Evolutionary conservation across 768 basidiomycete genomes (phyloP), one percentile per base, ranked within the genome.

Genomic region (Suillus subalutaceus): DNA sequence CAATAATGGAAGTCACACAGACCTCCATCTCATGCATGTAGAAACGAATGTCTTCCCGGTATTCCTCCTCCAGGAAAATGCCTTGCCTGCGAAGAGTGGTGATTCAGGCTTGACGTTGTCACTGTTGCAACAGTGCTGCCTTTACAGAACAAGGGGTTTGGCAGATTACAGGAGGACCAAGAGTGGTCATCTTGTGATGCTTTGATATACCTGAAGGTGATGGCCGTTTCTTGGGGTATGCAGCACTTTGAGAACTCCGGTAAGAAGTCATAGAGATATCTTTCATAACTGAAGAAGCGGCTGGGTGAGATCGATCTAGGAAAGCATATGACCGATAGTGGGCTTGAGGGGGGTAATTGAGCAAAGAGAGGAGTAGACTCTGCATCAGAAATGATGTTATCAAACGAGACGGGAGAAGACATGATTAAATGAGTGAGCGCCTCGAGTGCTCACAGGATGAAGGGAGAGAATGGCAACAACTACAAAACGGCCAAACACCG

Each of bases 1-100:
- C 30, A 41, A 4, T 9, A 63, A 67, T 62, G 13, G 46, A 18
- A 46, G 63, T 43, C 15, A 43, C 38, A 82, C 93, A 80, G 71
- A 98, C 97, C 94, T 99, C 97, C 94, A 97, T 97, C 77, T 93
- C 89, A 77, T 92, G 91, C 97, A 99, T 98, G 81, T 98, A 97
- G 64, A 83, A 85, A 65, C 88, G 85, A 65, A 99, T 96, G 74
- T 99, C 97, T 59, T 95, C 92, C 46, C 90, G 87, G 75, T 99
- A 99, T 78, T 99, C 97, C 74, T 95, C 94, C 80, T 99, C 97
- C 70, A 96, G 83, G 66, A 95, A 84, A 63, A 91, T 85, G 56
- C 90, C 89, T 71, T 92, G 88, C 70, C 86, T 82, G 53, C 91
- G 87, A 72, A 90, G 82, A 44, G 89, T 90, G 66, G 82, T 81